Percentiles rank a stretch among this genome's conserved stretches.
Evolutionary conservation across 768 basidiomycete genomes (phyloP).

Genomic region (Lanmaoa pseudosensibilis): DNA sequence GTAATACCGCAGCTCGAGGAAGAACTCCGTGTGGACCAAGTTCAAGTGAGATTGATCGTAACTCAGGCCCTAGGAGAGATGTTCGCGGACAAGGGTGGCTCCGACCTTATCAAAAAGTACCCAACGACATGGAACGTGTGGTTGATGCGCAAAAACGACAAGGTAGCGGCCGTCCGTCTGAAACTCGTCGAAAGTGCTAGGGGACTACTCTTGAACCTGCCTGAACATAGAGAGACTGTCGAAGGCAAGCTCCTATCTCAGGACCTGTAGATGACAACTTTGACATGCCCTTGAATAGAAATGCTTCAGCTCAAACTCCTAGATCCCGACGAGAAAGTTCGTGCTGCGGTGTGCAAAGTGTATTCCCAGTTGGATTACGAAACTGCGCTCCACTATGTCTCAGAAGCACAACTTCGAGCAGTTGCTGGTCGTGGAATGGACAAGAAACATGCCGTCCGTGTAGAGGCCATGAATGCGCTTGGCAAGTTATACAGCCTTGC

Average conservation of each 20-base stretch:
- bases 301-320: slow-evolving; percentile 62
- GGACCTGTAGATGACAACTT: not conserved
- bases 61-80: slow-evolving; percentile 88
- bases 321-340: slow-evolving; percentile 91
- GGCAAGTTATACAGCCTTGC: slow-evolving; percentile 80
- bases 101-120: slow-evolving; percentile 77
- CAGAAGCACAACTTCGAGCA: slow-evolving; percentile 55
- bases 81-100: slow-evolving; percentile 75
- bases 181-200: slow-evolving; percentile 73
- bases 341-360: slow-evolving; percentile 78
- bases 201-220: slow-evolving; percentile 60
- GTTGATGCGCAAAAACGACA: slow-evolving; percentile 79
- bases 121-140: slow-evolving; percentile 84
- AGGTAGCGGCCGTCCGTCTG: slow-evolving; percentile 64
- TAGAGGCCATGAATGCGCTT: slow-evolving; percentile 74
- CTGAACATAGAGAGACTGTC: slow-evolving; percentile 66
- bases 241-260: slow-evolving; percentile 55
- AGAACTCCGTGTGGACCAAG: slow-evolving; percentile 76
- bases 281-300: slow-evolving; percentile 38
- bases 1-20: slow-evolving; percentile 94
- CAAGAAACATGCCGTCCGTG: slow-evolving; percentile 73
- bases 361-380: slow-evolving; percentile 90
- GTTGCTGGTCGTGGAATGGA: slow-evolving; percentile 77
- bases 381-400: slow-evolving; percentile 79
- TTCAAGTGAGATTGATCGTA: slow-evolving; percentile 72